Evolutionary conservation across 2,329 filamentous ascomycete species (phyloP).

Genomic region (Sarocladium brachiariae): DNA sequence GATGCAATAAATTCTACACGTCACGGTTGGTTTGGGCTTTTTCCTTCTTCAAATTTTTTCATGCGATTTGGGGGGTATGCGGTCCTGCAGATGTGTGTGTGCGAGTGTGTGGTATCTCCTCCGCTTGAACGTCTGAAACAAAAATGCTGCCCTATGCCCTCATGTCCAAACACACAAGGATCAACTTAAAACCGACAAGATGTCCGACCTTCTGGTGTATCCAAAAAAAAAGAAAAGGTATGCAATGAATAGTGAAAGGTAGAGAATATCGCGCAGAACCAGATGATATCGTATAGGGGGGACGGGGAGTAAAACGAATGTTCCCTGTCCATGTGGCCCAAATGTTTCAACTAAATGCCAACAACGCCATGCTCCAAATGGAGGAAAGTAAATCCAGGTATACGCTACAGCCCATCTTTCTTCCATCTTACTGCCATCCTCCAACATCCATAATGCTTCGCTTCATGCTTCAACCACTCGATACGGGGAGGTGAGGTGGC

Average conservation of each 20-base stretch:
- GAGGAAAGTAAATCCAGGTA: not conserved
- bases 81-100: not conserved
- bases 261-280: no score
- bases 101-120: constrained; percentile 8
- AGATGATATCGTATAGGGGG: no score
- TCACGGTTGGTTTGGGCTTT: no score
- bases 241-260: not conserved
- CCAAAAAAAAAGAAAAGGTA: not conserved
- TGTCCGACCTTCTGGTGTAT: not conserved
- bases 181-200: not conserved
- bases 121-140: not conserved
- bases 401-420: not conserved
- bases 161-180: not conserved
- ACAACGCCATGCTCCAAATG: constrained; percentile 7
- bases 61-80: no score
- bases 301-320: no score
- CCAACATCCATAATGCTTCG: not conserved
- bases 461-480: not conserved
- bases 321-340: no score
- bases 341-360: not conserved
- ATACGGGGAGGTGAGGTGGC: not conserved
- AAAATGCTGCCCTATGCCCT: not conserved
- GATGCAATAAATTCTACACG: no score
- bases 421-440: no score
- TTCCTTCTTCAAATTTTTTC: no score